These are phyloP conservation scores for Coemansia sp. DNA, from an alignment of 192 early-diverging fungal species.

Conservation along the genomic window DNA sequence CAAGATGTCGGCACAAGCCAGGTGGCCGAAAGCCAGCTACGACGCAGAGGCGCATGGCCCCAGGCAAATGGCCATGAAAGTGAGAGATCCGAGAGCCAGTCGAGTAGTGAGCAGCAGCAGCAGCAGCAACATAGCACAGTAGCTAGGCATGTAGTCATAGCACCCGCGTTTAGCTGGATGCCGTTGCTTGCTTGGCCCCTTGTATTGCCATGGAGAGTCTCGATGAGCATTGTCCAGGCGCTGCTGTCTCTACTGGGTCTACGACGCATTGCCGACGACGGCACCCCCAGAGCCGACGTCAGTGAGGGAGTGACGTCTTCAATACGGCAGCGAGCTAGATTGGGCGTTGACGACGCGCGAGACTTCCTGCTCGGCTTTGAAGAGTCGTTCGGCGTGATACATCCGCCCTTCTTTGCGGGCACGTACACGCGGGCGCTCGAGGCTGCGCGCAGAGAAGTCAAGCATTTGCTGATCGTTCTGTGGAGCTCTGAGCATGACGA, in stretches of 20 bases:
- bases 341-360: conserved; percentile 43
- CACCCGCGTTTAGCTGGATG: conserved; percentile 23
- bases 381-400: conserved; percentile 64
- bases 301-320: not conserved
- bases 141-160: not conserved
- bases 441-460: conserved; percentile 72
- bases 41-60: not conserved
- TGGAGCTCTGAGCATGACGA: conserved; percentile 88
- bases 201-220: conserved; percentile 11
- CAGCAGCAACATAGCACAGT: not conserved
- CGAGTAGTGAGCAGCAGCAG: not conserved
- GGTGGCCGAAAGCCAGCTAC: not conserved
- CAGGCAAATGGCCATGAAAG: not conserved
- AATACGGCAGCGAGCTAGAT: not conserved
- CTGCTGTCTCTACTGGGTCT: conserved; percentile 26
- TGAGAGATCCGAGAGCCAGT: not conserved
- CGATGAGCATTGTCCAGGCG: not conserved
- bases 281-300: conserved; percentile 10
- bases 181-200: conserved; percentile 49
- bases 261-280: conserved; percentile 24
- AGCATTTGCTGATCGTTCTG: conserved; percentile 74
- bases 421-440: conserved; percentile 69
- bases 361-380: conserved; percentile 75
- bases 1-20: not conserved
- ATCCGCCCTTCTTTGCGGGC: conserved; percentile 76